These are phyloP conservation scores for Anisodus tanguticus DNA, from an alignment of 257 asterid genomes.

Conservation along the genomic window DNA sequence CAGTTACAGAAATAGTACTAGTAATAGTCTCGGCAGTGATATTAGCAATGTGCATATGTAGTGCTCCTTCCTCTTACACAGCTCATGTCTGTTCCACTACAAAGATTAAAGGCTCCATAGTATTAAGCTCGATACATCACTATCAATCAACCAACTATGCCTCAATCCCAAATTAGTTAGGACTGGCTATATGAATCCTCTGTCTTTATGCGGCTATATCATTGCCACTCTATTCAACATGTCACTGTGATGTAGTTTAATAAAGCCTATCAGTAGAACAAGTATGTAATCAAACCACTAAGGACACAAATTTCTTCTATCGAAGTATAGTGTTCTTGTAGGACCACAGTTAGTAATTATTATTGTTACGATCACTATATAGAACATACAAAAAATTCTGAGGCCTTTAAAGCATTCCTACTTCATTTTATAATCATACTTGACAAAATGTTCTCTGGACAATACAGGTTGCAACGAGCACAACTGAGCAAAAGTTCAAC, in stretches of 20 bases:
- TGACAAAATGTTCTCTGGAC: neutral
- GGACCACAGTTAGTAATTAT: neutral
- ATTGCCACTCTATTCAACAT: neutral
- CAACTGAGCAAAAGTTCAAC: constrained; percentile 47
- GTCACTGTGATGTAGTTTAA: neutral
- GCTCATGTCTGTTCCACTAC: neutral
- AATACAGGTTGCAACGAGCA: constrained; percentile 47
- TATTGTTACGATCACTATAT: neutral
- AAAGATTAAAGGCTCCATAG: neutral
- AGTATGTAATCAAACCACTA: constrained; percentile 4
- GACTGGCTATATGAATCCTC: neutral
- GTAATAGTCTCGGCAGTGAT: constrained; percentile 10
- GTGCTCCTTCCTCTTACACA: neutral
- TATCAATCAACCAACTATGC: neutral
- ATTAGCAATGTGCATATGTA: neutral
- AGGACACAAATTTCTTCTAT: constrained; percentile 7
- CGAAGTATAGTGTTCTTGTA: neutral
- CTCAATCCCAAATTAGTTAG: constrained; percentile 7
- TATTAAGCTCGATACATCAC: neutral
- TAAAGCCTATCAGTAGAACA: constrained; percentile 3
- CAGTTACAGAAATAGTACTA: neutral
- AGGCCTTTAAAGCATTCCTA: constrained; percentile 12
- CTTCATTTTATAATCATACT: neutral
- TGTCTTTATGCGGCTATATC: neutral
- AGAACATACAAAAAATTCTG: neutral